Base-by-base conservation (phyloP, 257 asterid species). In the Misopates orontium region DNA sequence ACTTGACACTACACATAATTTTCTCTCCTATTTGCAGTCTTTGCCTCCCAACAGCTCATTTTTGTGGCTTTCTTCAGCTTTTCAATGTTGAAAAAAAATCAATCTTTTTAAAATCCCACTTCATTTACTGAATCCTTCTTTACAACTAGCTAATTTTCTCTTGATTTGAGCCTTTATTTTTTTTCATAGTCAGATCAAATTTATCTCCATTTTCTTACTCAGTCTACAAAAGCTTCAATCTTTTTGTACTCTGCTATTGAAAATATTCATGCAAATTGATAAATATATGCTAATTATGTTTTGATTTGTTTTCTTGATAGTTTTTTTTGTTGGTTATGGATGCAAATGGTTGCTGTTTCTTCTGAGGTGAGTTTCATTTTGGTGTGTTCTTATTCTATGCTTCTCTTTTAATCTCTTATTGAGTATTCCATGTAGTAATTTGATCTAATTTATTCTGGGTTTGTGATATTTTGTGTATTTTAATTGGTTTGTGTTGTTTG, bases 311-410 rank as follows among this genome's bases (percentile, higher is more conserved):
- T 28, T 28, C 36, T 28, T 28, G 36, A 2, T 28, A 28, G 7
- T 28, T 3, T 28, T 28, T 3, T 7, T 28, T 64, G 63, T 53
- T 47, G 28, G 55, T 69, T 72, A 44, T 63, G 80, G 85, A 69
- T 76, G 72, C 81, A 73, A 75, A 75, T 73, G 68, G 67, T 73
- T 77, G 64, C 67, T 71, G 72, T 54, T 67, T 75, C 72, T 72
- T 68, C 16, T 62, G 68, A 77, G 75, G 70, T 56, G 80, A 69
- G 78, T 81, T 83, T 80, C 82, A 73, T 74, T 69, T 78, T 55
- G 85, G 90, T 87, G 74, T 65, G 80, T 62, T 60, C 60, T 9
- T 28, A 6, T 71, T 70, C 57, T 69, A 66, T 66, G 16, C 23
- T 54, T 67, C 13, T 51, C 17, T 17, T 41, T 41, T 63, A 44